Percentiles rank a stretch among this genome's conserved stretches.
phyloP scores from a whole-genome alignment of 352 stramenopile species.

The Pythium rhizo-oryzae region DNA sequence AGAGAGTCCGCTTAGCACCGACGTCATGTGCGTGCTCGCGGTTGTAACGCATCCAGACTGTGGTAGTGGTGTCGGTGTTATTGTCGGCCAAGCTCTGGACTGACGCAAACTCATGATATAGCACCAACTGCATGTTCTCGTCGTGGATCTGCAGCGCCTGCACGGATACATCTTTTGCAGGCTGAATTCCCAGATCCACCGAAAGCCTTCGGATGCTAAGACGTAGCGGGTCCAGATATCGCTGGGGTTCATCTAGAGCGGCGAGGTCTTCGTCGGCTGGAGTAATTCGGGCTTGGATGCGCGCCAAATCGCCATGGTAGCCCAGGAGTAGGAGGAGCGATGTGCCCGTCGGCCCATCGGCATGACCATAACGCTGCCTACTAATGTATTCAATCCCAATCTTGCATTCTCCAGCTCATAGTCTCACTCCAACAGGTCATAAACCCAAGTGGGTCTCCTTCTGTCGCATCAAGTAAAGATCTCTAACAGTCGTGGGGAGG shows the following conservation, averaged over 20 bases:
- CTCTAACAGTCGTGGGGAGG: too few species aligned
- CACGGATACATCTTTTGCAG: constrained; percentile 3
- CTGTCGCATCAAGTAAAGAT: too few species aligned
- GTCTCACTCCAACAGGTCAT: too few species aligned
- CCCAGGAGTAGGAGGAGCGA: too few species aligned
- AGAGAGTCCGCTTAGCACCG: background rate
- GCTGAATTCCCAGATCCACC: constrained; percentile 22
- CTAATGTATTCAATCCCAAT: too few species aligned
- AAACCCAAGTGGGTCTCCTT: too few species aligned
- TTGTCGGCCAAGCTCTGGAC: background rate
- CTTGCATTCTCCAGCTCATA: too few species aligned
- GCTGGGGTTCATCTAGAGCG: constrained; percentile 29
- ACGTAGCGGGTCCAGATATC: constrained; percentile 37
- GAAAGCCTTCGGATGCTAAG: constrained; percentile 34
- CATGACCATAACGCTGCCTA: too few species aligned
- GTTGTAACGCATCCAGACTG: constrained; percentile 15
- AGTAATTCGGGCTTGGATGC: background rate
- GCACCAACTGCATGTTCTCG: background rate
- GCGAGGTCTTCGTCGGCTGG: background rate
- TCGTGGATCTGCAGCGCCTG: constrained; percentile 5
- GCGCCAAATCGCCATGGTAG: too few species aligned
- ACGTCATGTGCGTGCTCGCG: constrained; percentile 4
- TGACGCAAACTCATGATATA: background rate
- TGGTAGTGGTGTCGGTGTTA: background rate
- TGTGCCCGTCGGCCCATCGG: too few species aligned